A percentile compares a stretch with the other conserved stretches of the same genome.
phyloP scores from a whole-genome alignment of 2,329 filamentous ascomycete species.

The Capronia epimyces region DNA sequence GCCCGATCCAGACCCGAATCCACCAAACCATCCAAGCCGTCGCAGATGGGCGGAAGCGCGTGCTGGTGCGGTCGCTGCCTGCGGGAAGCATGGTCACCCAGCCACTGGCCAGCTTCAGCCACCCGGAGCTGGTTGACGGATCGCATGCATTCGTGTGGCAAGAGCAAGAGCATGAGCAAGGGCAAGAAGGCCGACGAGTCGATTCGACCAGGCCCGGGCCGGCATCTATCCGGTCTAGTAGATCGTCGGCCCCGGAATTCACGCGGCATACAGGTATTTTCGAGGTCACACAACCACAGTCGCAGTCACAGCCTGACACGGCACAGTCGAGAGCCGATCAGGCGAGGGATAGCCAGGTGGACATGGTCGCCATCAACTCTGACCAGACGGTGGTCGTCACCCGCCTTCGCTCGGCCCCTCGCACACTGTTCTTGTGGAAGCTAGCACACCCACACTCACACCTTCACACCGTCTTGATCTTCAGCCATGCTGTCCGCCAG shows the following conservation, averaged over 20 bases:
- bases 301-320: background rate
- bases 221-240: background rate
- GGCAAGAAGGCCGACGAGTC: no score
- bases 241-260: constrained; percentile 7
- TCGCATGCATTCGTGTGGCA: constrained; percentile 23
- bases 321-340: background rate
- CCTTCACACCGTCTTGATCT: constrained; percentile 15
- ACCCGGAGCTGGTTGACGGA: constrained; percentile 22
- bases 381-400: constrained; percentile 20
- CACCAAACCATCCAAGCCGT: constrained; percentile 12
- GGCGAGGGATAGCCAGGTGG: constrained; percentile 4
- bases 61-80: constrained; percentile 17
- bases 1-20: background rate
- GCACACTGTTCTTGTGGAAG: constrained; percentile 23
- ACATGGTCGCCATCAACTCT: constrained; percentile 16
- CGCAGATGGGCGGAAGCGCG: constrained; percentile 18
- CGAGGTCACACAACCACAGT: constrained; percentile 4
- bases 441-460: background rate
- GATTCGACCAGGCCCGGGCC: no score
- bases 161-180: no score
- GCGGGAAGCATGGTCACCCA: constrained; percentile 9
- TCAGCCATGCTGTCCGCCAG: constrained; percentile 18
- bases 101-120: constrained; percentile 7
- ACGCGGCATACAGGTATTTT: constrained; percentile 15
- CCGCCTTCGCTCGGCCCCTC: constrained; percentile 10